Conservation (phyloP, 2,329 filamentous ascomycete genomes). For the Claviceps sp. region DNA sequence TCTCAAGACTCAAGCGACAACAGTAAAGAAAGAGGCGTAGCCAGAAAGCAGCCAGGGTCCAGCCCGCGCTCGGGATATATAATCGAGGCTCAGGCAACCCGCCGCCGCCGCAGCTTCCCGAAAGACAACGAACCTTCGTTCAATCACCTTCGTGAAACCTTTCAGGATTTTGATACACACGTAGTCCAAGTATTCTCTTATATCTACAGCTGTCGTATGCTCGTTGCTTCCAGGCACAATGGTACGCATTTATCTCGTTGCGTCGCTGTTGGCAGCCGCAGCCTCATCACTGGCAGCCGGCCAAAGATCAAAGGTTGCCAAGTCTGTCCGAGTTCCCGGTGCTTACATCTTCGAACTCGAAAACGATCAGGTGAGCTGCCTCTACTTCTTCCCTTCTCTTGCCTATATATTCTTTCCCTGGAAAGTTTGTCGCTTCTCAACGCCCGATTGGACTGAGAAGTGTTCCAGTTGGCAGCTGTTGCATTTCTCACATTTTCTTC, state of each 20-base stretch:
- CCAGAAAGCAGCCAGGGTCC: background rate
- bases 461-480: background rate
- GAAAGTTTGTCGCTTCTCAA: background rate
- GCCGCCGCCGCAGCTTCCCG: background rate
- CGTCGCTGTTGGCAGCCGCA: slow-evolving; percentile 8
- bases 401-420: too few species aligned
- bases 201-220: background rate
- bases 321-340: slow-evolving; percentile 8
- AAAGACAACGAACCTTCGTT: too few species aligned
- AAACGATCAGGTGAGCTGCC: slow-evolving; percentile 8
- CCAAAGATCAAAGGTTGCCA: background rate
- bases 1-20: background rate
- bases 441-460: background rate
- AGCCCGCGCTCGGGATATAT: too few species aligned
- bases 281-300: slow-evolving; percentile 5
- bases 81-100: background rate
- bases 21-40: background rate
- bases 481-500: background rate
- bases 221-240: slow-evolving; percentile 1
- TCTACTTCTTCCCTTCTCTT: background rate
- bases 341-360: slow-evolving; percentile 13
- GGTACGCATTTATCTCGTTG: slow-evolving; percentile 8
- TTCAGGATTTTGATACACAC: background rate
- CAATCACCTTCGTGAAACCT: background rate
- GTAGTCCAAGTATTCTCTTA: background rate